Conservation (phyloP, 2,329 filamentous ascomycete species). For the Cadophora luteo-olivacea region DNA sequence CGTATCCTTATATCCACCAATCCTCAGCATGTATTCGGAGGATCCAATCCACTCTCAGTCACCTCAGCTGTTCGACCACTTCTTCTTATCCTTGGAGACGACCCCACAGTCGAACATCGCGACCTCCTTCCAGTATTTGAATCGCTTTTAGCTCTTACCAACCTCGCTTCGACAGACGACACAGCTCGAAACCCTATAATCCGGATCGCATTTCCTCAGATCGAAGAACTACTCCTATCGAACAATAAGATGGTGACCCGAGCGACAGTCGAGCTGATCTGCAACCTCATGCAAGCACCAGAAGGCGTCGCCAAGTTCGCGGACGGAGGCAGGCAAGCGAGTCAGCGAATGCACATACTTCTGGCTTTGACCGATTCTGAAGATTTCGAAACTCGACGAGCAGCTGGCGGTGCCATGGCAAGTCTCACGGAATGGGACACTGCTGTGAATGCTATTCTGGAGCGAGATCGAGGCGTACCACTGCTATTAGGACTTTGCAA, state of each 20-base stretch:
- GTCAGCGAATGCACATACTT: conserved; percentile 79
- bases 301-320: conserved; percentile 73
- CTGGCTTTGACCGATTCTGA: conserved; percentile 88
- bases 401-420: conserved; percentile 87
- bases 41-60: conserved; percentile 74
- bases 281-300: conserved; percentile 80
- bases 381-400: conserved; percentile 78
- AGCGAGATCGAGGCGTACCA: conserved; percentile 73
- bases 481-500: conserved; percentile 82
- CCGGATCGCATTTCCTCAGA: conserved; percentile 71
- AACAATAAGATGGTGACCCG: conserved; percentile 79
- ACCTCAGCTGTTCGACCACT: conserved; percentile 85
- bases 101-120: conserved; percentile 66
- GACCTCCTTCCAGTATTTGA: conserved; percentile 92
- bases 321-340: conserved; percentile 69
- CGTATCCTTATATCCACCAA: conserved; percentile 88
- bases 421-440: conserved; percentile 81
- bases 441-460: conserved; percentile 74
- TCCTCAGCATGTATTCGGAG: conserved; percentile 82
- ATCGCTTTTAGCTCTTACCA: conserved; percentile 88
- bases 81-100: conserved; percentile 72
- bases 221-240: conserved; percentile 85
- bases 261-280: conserved; percentile 86
- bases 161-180: conserved; percentile 80
- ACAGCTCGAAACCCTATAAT: conserved; percentile 73